These are phyloP conservation scores for Fraxinus albicans DNA, from an alignment of 305 asterid genomes.

Conservation along the genomic window DNA sequence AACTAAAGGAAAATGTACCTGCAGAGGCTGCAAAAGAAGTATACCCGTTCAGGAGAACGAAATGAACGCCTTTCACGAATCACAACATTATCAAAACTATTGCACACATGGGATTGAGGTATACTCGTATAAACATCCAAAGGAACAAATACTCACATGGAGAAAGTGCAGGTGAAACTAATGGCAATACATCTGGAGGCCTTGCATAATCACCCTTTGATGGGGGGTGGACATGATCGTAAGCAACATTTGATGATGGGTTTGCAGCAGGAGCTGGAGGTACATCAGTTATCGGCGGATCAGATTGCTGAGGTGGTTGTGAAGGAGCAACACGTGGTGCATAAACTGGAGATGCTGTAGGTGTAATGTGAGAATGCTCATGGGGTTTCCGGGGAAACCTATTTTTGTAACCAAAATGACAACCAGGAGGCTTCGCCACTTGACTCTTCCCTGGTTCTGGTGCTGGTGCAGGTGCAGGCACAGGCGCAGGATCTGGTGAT, in stretches of 20 bases:
- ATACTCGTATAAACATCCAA: not conserved
- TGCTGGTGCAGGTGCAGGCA: conserved; percentile 27
- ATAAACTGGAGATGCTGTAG: conserved; percentile 52
- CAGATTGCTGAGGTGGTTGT: conserved; percentile 25
- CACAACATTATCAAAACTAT: not conserved
- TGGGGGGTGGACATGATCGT: conserved; percentile 58
- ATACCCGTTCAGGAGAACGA: not conserved
- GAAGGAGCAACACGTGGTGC: conserved; percentile 58
- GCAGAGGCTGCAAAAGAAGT: conserved; percentile 64
- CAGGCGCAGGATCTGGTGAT: conserved; percentile 31
- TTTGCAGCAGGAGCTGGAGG: conserved; percentile 45
- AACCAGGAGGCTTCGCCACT: conserved; percentile 54
- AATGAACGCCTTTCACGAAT: not conserved
- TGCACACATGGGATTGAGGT: not conserved
- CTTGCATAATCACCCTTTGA: conserved; percentile 41
- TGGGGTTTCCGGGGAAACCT: conserved; percentile 48
- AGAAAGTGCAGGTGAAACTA: conserved; percentile 49
- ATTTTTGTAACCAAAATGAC: conserved; percentile 44
- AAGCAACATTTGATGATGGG: conserved; percentile 51
- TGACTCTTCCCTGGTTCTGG: conserved; percentile 37
- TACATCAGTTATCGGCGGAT: conserved; percentile 30
- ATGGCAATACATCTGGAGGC: conserved; percentile 48
- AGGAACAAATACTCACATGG: conserved; percentile 55
- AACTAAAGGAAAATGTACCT: conserved; percentile 35
- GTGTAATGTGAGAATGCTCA: conserved; percentile 36